A percentile compares a stretch with the other conserved stretches of the same genome.
phyloP scores from a whole-genome alignment of 2,329 filamentous ascomycete genomes.

The Claviceps africana region DNA sequence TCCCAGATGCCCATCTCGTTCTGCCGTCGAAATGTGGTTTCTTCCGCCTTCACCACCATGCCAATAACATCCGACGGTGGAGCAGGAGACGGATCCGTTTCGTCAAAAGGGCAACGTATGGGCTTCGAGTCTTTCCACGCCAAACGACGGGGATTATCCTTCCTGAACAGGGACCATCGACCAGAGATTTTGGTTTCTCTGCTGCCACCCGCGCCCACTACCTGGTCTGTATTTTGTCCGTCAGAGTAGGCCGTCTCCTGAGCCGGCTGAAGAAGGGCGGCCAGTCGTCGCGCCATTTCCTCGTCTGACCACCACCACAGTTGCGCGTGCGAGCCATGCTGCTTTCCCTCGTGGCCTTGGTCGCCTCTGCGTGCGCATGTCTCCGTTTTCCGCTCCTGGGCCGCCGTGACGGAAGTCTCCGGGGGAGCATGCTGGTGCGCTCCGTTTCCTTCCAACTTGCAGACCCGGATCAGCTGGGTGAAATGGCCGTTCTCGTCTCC shows the following conservation, averaged over 20 bases:
- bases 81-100: neutral
- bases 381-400: neutral
- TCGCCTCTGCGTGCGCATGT: slow-evolving; percentile 13
- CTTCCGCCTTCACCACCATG: slow-evolving; percentile 30
- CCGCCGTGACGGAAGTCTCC: neutral
- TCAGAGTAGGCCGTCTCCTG: slow-evolving; percentile 9
- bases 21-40: slow-evolving; percentile 36
- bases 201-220: slow-evolving; percentile 17
- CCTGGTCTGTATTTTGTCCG: slow-evolving; percentile 15
- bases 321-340: neutral
- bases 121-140: neutral
- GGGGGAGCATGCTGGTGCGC: neutral
- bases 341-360: slow-evolving; percentile 1
- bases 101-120: neutral
- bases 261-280: slow-evolving; percentile 27
- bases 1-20: slow-evolving; percentile 40
- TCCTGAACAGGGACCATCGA: slow-evolving; percentile 21
- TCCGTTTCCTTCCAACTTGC: neutral
- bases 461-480: slow-evolving; percentile 19
- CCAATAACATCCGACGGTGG: slow-evolving; percentile 14
- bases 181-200: slow-evolving; percentile 12
- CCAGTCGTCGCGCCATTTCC: slow-evolving; percentile 30
- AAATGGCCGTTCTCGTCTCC: slow-evolving; percentile 17
- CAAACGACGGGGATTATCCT: slow-evolving; percentile 7
- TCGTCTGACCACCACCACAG: slow-evolving; percentile 35